Evolutionary conservation across 306 rosid genomes (phyloP), one percentile per base, ranked within the genome.

Genomic region (Corylus heterophylla): DNA sequence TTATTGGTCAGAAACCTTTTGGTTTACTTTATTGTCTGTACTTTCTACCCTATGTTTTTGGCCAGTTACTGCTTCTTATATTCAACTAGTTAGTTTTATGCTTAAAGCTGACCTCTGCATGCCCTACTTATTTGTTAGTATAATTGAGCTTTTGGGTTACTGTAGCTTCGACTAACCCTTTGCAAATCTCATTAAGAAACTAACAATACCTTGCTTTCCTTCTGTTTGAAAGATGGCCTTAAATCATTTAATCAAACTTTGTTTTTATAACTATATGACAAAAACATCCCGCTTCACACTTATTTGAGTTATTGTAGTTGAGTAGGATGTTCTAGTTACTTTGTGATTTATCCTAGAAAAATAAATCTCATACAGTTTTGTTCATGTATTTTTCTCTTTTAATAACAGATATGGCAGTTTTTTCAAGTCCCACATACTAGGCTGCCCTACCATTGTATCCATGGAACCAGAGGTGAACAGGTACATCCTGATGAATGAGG

Each of bases 341-440:
- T 8, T 12, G 82, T 49, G 75, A 76, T 81, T 80, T 73, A 88
- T 79, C 80, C 78, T 74, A 68, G 35, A 76, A 75, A 71, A 59
- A 79, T 31, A 50, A 85, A 79, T 81, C 52, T 68, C 50, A 13
- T 27, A 78, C 79, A 71, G 78, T 78, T 75, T 67, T 44, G 52
- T 85, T 76, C 12, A 17, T 44, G 63, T 74, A 45, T 79, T 67
- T 59, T 69, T 62, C 63, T 73, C 71, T 74, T 55, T 61, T 42
- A 69, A 45, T 80, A 59, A 80, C 90, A 93, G 99, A 93, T 96
- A 89, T 82, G 99, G 99, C 63, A 88, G 92, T 83, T 87, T 96
- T 80, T 96, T 96, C 93, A 96, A 96, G 81, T 93, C 99, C 55
- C 99, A 96, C 88, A 85, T 96, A 77, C 84, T 96, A 71, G 99